These are phyloP conservation scores for Theileria equi DNA, from an alignment of 169 alveolate species.

Conservation along the genomic window DNA sequence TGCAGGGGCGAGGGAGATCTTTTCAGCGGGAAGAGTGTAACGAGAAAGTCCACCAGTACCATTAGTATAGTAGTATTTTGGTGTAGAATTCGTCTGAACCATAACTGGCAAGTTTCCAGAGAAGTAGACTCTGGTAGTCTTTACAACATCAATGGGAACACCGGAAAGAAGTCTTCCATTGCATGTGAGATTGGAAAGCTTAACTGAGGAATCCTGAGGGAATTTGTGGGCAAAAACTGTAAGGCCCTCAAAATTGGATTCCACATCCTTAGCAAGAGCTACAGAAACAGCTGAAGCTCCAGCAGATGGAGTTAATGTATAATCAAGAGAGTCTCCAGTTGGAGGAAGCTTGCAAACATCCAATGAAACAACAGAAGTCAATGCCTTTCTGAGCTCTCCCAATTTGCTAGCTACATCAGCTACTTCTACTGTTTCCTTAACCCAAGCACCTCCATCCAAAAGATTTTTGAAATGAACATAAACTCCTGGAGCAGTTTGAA, in stretches of 20 bases:
- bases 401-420: too few relatives aligned
- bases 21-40: background rate
- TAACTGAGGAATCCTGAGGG: slow-evolving; percentile 4
- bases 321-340: background rate
- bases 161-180: background rate
- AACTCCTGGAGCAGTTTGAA: too few relatives aligned
- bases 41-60: slow-evolving; percentile 6
- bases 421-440: too few relatives aligned
- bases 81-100: slow-evolving; percentile 6
- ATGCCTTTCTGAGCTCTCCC: background rate
- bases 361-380: background rate
- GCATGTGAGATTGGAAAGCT: slow-evolving; percentile 7
- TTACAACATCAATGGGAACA: background rate
- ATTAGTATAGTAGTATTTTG: background rate
- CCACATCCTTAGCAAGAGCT: slow-evolving; percentile 1
- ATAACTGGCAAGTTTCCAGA: background rate
- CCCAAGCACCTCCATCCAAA: too few relatives aligned
- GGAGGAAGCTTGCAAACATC: background rate
- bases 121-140: background rate
- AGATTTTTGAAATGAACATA: too few relatives aligned
- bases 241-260: background rate
- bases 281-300: background rate
- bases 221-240: background rate
- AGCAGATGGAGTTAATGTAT: background rate
- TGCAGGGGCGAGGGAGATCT: background rate